Conservation (phyloP, 768 basidiomycete genomes). For the Flagelloscypha sp. region DNA sequence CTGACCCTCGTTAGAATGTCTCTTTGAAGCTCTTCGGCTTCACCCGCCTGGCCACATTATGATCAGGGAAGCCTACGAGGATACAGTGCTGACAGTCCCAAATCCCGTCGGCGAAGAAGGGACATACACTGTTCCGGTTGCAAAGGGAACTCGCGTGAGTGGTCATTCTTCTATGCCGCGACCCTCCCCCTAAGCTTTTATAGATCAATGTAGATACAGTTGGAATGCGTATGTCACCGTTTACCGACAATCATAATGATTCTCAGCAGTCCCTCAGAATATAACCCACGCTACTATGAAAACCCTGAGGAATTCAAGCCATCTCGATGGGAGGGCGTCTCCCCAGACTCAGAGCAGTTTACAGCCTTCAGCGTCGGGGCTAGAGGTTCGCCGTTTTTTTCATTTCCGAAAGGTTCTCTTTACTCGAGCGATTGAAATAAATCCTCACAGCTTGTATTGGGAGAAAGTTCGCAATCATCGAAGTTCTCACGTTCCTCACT, state of each 20-base stretch:
- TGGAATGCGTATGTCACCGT: slow-evolving; percentile 39
- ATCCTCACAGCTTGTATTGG: slow-evolving; percentile 49
- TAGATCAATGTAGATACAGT: slow-evolving; percentile 39
- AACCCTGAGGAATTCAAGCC: slow-evolving; percentile 40
- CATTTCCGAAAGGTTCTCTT: too few species aligned
- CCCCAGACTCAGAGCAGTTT: slow-evolving; percentile 33
- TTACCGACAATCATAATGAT: background rate
- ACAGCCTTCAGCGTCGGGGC: slow-evolving; percentile 39
- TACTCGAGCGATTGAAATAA: too few species aligned
- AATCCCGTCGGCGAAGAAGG: slow-evolving; percentile 34
- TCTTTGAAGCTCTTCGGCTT: background rate
- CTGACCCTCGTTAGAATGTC: background rate
- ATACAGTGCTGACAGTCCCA: slow-evolving; percentile 32
- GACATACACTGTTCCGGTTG: slow-evolving; percentile 24
- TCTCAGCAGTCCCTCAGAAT: too few species aligned
- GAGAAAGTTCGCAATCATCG: slow-evolving; percentile 44
- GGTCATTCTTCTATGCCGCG: background rate
- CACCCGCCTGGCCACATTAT: slow-evolving; percentile 32
- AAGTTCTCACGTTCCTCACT: slow-evolving; percentile 46
- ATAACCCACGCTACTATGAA: slow-evolving; percentile 42
- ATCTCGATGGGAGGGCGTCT: slow-evolving; percentile 41
- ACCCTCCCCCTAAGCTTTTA: background rate
- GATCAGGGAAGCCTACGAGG: slow-evolving; percentile 35
- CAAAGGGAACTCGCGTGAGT: slow-evolving; percentile 30
- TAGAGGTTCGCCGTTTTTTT: too few species aligned